These are phyloP conservation scores for Yamadazyma akitaensis DNA, from an alignment of 805 yeast species.

Conservation along the genomic window DNA sequence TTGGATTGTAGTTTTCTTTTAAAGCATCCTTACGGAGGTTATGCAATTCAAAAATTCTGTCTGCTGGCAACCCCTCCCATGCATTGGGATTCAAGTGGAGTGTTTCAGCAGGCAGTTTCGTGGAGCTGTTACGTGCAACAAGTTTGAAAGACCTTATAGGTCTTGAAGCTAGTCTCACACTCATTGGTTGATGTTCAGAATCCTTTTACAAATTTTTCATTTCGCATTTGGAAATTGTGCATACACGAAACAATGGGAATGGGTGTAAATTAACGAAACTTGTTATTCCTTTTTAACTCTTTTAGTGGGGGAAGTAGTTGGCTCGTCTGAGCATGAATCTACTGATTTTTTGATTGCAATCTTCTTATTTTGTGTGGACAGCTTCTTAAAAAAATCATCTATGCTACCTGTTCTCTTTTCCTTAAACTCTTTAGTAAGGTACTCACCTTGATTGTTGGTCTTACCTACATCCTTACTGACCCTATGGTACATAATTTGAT, in stretches of 20 bases:
- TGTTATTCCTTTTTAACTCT: neutral
- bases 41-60: constrained; percentile 58
- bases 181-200: neutral
- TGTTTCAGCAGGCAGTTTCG: constrained; percentile 13
- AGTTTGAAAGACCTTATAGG: neutral
- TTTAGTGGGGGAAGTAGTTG: neutral
- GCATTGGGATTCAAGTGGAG: constrained; percentile 60
- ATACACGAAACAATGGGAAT: neutral
- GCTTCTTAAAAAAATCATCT: constrained; percentile 24
- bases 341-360: neutral
- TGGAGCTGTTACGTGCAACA: constrained; percentile 6
- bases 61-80: constrained; percentile 69
- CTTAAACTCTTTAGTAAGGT: constrained; percentile 30
- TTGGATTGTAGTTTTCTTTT: constrained; percentile 41
- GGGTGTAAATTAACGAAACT: neutral
- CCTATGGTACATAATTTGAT: constrained; percentile 46
- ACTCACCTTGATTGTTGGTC: constrained; percentile 44
- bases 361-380: neutral
- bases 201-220: constrained; percentile 5
- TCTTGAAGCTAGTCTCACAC: neutral
- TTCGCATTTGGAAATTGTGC: constrained; percentile 2
- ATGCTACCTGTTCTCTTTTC: constrained; percentile 19
- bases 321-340: neutral
- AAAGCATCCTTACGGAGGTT: constrained; percentile 50
- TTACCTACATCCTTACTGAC: constrained; percentile 68